phyloP scores from a whole-genome alignment of 176 grass and related monocot species.

The Lolium multiflorum region DNA sequence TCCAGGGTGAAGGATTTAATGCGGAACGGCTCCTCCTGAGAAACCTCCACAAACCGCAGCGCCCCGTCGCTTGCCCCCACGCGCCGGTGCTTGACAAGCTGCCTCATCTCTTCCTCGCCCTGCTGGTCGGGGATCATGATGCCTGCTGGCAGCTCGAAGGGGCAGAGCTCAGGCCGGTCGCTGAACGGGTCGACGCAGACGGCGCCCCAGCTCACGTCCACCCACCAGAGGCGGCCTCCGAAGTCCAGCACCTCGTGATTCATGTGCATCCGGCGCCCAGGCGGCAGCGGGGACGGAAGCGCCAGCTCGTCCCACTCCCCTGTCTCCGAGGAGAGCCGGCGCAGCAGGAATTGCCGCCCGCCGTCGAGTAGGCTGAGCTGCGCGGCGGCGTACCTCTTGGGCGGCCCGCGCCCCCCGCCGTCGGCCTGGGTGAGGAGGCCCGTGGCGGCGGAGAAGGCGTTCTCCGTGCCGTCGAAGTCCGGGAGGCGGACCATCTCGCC shows the following conservation, averaged over 20 bases:
- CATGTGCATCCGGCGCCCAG: not conserved
- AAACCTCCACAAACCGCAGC: slow-evolving; percentile 39
- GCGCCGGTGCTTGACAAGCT: slow-evolving; percentile 21
- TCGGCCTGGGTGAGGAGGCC: too few species aligned
- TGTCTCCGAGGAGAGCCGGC: too few species aligned
- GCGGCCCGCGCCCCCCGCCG: too few species aligned
- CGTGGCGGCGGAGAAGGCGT: too few species aligned
- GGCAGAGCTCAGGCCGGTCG: slow-evolving; percentile 9
- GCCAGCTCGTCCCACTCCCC: not conserved
- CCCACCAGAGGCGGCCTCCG: slow-evolving; percentile 22
- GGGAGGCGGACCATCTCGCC: too few species aligned
- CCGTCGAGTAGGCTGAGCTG: too few species aligned
- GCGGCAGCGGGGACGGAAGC: not conserved
- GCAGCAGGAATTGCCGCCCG: too few species aligned
- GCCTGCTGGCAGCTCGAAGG: slow-evolving; percentile 36
- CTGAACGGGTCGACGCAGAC: slow-evolving; percentile 16
- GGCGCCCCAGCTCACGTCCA: slow-evolving; percentile 32
- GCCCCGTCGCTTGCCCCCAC: slow-evolving; percentile 33
- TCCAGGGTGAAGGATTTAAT: slow-evolving; percentile 17
- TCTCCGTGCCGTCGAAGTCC: too few species aligned
- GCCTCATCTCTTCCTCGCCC: not conserved
- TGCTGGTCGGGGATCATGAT: slow-evolving; percentile 1
- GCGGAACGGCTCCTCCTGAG: slow-evolving; percentile 5
- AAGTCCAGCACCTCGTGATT: slow-evolving; percentile 17
- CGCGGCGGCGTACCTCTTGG: too few species aligned